A percentile compares a stretch with the other conserved stretches of the same genome.
Conservation (phyloP, 129 eudicot species). For the Cynara cardunculus region DNA sequence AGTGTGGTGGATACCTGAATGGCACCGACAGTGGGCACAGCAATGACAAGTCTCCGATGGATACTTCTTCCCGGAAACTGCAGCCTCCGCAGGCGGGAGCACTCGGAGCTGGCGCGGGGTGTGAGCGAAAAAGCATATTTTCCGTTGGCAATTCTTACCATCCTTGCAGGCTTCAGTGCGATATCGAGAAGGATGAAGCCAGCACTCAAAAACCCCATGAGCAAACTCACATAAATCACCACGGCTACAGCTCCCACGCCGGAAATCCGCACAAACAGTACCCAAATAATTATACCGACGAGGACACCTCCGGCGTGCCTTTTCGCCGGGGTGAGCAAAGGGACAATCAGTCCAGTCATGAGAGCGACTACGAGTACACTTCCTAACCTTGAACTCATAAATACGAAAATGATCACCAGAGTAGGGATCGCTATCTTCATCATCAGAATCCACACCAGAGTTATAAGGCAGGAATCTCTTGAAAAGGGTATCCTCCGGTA, state of each 20-base stretch:
- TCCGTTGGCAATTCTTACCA: slow-evolving; percentile 31
- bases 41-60: slow-evolving; percentile 3
- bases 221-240: slow-evolving; percentile 45
- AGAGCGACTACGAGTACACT: slow-evolving; percentile 30
- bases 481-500: slow-evolving; percentile 15
- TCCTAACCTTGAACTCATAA: slow-evolving; percentile 34
- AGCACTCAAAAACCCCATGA: slow-evolving; percentile 43
- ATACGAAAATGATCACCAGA: slow-evolving; percentile 31
- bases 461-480: slow-evolving; percentile 18
- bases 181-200: slow-evolving; percentile 42
- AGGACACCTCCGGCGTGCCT: slow-evolving; percentile 44
- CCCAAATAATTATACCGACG: slow-evolving; percentile 29
- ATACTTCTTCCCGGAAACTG: slow-evolving; percentile 12
- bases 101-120: slow-evolving; percentile 30
- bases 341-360: slow-evolving; percentile 47
- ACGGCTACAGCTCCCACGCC: slow-evolving; percentile 30
- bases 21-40: slow-evolving; percentile 22
- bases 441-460: slow-evolving; percentile 24
- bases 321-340: slow-evolving; percentile 37
- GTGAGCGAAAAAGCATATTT: slow-evolving; percentile 43
- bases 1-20: not conserved
- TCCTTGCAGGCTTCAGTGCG: slow-evolving; percentile 41
- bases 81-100: slow-evolving; percentile 5
- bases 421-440: slow-evolving; percentile 24
- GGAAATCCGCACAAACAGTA: slow-evolving; percentile 34